Percentiles rank a stretch among this genome's conserved stretches.
phyloP scores from a whole-genome alignment of 345 rosid species.

The Populus nigra region DNA sequence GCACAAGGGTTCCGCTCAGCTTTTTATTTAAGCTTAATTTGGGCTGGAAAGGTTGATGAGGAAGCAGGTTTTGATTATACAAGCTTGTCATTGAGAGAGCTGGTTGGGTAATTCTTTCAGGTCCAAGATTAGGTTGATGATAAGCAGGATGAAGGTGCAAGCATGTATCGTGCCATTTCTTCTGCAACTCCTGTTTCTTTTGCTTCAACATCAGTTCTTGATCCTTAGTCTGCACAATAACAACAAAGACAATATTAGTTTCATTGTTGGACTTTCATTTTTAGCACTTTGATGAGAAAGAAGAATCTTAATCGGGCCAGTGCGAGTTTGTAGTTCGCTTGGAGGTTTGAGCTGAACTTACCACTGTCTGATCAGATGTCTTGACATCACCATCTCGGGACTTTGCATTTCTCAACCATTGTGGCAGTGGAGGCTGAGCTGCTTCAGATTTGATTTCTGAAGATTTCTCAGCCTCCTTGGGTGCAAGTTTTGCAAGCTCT shows the following conservation, averaged over 20 bases:
- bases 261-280: neutral
- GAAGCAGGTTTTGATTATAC: slow-evolving; percentile 47
- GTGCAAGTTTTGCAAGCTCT: slow-evolving; percentile 47
- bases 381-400: slow-evolving; percentile 32
- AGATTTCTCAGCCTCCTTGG: slow-evolving; percentile 41
- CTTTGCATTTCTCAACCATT: slow-evolving; percentile 79
- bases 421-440: slow-evolving; percentile 46
- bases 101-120: slow-evolving; percentile 48
- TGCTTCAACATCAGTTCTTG: slow-evolving; percentile 46
- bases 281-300: neutral
- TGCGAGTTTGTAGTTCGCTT: neutral
- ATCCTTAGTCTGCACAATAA: slow-evolving; percentile 51
- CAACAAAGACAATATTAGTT: neutral
- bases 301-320: neutral
- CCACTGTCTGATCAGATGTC: slow-evolving; percentile 43
- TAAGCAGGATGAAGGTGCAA: slow-evolving; percentile 56
- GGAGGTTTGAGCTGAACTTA: slow-evolving; percentile 14
- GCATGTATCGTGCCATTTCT: slow-evolving; percentile 81
- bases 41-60: slow-evolving; percentile 61
- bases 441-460: slow-evolving; percentile 50
- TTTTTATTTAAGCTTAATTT: slow-evolving; percentile 52
- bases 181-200: slow-evolving; percentile 61
- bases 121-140: slow-evolving; percentile 37
- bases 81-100: slow-evolving; percentile 48
- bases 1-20: slow-evolving; percentile 33